A percentile compares a stretch with the other conserved stretches of the same genome.
These are phyloP conservation scores for Zoysia japonica DNA, from an alignment of 176 grass and related monocot species.

Conservation along the genomic window DNA sequence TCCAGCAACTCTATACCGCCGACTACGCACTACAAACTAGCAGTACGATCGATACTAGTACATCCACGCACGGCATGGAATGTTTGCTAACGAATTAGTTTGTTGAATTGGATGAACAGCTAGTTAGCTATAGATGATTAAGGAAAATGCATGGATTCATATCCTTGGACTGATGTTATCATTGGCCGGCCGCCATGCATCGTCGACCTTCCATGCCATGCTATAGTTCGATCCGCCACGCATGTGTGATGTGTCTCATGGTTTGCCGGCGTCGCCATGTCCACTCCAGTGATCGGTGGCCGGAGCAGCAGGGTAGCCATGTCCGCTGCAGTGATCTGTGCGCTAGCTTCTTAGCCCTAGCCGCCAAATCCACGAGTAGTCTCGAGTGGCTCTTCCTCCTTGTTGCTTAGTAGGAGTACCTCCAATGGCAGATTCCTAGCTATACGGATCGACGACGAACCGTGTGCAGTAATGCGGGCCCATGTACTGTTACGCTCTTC, in stretches of 20 bases:
- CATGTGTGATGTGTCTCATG: not conserved
- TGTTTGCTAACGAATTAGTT: not conserved
- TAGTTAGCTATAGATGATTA: not conserved
- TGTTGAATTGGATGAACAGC: not conserved
- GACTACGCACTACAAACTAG: not conserved
- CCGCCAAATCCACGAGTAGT: constrained; percentile 38
- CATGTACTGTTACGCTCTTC: not conserved
- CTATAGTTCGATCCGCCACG: not conserved
- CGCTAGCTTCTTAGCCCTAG: constrained; percentile 13
- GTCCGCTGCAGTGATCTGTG: no score
- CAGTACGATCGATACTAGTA: not conserved
- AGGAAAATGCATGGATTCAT: not conserved
- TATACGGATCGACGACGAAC: no score
- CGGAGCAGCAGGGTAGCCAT: not conserved
- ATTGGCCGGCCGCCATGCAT: no score
- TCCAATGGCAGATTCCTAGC: constrained; percentile 22
- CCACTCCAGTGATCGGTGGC: no score
- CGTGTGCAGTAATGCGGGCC: not conserved
- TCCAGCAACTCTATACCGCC: not conserved
- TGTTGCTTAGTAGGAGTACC: constrained; percentile 38
- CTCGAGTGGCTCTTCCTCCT: constrained; percentile 29
- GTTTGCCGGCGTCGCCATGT: not conserved
- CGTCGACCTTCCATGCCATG: no score
- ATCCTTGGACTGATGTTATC: no score
- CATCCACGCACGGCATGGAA: not conserved